Evolutionary conservation across 2,329 filamentous ascomycete species (phyloP), one percentile per base, ranked within the genome.

Genomic region (Ophiocordyceps unilateralis): DNA sequence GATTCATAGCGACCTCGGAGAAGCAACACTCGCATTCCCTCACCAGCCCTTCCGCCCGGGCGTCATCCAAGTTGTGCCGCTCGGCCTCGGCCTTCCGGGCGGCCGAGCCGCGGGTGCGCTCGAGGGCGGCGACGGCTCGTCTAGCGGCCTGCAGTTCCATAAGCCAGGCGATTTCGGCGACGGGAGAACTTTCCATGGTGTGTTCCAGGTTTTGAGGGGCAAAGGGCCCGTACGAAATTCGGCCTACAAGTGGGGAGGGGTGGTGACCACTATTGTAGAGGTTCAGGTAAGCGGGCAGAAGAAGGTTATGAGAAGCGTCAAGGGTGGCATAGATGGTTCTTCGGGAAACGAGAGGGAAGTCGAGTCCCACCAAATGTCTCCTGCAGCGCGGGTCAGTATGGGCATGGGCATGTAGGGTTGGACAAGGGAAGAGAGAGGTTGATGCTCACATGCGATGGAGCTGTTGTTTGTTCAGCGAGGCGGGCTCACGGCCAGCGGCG

Each of bases 11-110:
- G 41, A 68, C 67, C 4, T 86, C 77, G 7, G 67, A 66, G 52
- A 73, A 91, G 58, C 86, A 93, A 53, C 83, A 86, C 38, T 69
- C 70, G 50, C 81, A 93, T 50, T 89, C 83, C 11, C 66, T 58
- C 36, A 80, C 64, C 17, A 71, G 66, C 1, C 77, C 74, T 5
- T 63, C 59, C 1, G 52, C 60, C 45, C 61, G 61, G 20, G 71
- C 68, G n/a, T 46, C 46, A 9, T 51, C 49, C 12, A 66, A 47
- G 42, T 74, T 72, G 1, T 50, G 49, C 23, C 58, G 49, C 46
- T 73, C 55, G 1, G 49, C 49, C 6, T 51, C 56, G 8, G 54
- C 56, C 1, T 51, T 47, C 2, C 55, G 55, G 2, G 53, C 53
- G 11, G 58, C 53, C 1, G 59, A 57, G 1, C 61, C 58, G 3